Conservation (phyloP, 352 stramenopile species). For the Hyaloperonospora brassicae region DNA sequence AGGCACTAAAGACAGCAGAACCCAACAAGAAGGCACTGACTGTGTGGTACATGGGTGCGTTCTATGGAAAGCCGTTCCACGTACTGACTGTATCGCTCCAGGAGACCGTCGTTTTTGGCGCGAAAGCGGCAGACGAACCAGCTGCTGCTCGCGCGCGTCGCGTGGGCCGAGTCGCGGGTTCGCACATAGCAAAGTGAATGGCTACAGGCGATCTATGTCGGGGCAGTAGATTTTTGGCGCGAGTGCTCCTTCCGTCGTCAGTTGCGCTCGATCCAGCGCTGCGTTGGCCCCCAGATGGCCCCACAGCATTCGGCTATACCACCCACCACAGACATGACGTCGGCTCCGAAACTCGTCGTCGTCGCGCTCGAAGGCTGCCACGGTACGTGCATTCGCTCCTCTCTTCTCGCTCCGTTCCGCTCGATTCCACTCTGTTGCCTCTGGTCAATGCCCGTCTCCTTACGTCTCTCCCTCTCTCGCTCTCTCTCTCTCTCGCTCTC, state of each 20-base stretch:
- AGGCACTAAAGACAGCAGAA: no score
- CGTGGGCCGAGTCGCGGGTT: neutral
- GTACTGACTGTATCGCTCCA: no score
- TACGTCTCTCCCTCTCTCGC: neutral
- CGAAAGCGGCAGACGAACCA: slow-evolving; percentile 9
- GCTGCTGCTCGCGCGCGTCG: neutral
- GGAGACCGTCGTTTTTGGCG: slow-evolving; percentile 12
- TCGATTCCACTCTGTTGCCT: no score
- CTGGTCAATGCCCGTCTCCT: neutral
- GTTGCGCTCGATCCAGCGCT: no score
- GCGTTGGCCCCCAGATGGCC: no score
- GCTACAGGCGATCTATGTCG: slow-evolving; percentile 4
- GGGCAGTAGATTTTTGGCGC: slow-evolving; percentile 7
- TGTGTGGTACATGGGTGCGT: no score
- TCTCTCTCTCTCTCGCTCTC: neutral
- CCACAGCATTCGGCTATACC: no score
- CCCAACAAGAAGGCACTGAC: no score
- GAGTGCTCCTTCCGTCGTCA: slow-evolving; percentile 6
- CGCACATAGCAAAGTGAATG: slow-evolving; percentile 6
- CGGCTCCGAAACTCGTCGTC: slow-evolving; percentile 63
- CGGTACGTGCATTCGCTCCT: slow-evolving; percentile 13
- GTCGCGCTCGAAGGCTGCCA: slow-evolving; percentile 86
- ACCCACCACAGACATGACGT: slow-evolving; percentile 17
- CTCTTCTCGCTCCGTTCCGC: no score
- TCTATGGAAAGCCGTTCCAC: no score